A percentile compares a stretch with the other conserved stretches of the same genome.
These are phyloP conservation scores for Vitis hybrid DNA, from an alignment of 177 flowering plant species.

Conservation along the genomic window DNA sequence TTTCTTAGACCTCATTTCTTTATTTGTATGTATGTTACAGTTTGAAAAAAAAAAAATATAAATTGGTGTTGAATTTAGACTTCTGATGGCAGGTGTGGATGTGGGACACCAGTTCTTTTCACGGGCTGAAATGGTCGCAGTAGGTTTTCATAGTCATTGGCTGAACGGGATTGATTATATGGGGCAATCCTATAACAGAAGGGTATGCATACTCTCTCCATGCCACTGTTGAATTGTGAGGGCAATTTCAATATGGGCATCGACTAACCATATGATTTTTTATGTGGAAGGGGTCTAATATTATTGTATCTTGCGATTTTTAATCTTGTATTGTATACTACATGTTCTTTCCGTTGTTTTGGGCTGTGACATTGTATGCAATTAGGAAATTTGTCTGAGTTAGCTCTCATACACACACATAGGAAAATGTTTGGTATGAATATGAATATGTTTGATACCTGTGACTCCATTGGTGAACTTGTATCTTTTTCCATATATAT, in stretches of 20 bases:
- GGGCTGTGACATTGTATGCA: background rate
- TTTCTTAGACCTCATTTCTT: background rate
- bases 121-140: slow-evolving; percentile 89
- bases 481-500: no score
- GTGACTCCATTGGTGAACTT: no score
- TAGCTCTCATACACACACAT: background rate
- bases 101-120: slow-evolving; percentile 93
- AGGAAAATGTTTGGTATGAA: no score
- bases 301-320: background rate
- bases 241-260: background rate
- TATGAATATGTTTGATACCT: no score
- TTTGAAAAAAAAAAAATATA: background rate
- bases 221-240: background rate
- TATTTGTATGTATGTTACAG: background rate
- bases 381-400: background rate
- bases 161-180: slow-evolving; percentile 89
- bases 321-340: background rate
- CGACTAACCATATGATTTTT: background rate
- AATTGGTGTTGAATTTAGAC: slow-evolving; percentile 4
- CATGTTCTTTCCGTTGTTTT: background rate
- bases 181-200: slow-evolving; percentile 37
- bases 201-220: slow-evolving; percentile 17
- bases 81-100: slow-evolving; percentile 61
- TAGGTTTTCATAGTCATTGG: slow-evolving; percentile 93
- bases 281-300: background rate